Conservation (phyloP, 2,329 filamentous ascomycete species). For the Ceratocystis lukuohia region DNA sequence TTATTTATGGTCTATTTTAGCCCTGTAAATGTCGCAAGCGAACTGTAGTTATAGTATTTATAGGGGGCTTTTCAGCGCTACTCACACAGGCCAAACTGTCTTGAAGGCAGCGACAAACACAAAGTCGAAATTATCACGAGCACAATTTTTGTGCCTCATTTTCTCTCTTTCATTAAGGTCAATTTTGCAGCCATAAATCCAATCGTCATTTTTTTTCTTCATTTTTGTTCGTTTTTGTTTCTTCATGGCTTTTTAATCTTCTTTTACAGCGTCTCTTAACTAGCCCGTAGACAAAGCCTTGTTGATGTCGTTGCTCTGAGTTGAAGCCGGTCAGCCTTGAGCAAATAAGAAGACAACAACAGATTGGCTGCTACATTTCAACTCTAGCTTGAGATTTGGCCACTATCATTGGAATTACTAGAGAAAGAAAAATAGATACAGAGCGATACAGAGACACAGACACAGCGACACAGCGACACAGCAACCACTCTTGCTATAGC, state of each 20-base stretch:
- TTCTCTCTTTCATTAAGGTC: neutral
- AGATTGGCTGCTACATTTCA: neutral
- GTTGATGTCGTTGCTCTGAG: neutral
- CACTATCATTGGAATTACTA: too few relatives aligned
- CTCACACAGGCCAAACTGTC: too few relatives aligned
- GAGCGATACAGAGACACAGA: too few relatives aligned
- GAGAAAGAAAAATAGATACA: too few relatives aligned
- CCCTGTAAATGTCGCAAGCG: too few relatives aligned
- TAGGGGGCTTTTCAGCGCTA: neutral
- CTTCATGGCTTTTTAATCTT: neutral
- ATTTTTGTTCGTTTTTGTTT: neutral
- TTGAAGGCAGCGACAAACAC: neutral
- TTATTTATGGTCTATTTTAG: too few relatives aligned
- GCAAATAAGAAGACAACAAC: neutral
- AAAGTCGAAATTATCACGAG: neutral
- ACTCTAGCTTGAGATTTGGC: neutral
- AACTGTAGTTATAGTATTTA: neutral
- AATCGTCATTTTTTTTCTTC: neutral
- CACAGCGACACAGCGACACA: neutral
- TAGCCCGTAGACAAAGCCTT: too few relatives aligned
- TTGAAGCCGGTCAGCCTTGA: neutral
- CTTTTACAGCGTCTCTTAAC: too few relatives aligned
- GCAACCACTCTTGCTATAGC: constrained; percentile 19
- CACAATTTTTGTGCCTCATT: neutral
- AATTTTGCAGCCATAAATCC: neutral